Evolutionary conservation across 1,284 basidiomycete species (phyloP), one percentile per base, ranked within the genome.

Genomic region (Heimioporus retisporus): DNA sequence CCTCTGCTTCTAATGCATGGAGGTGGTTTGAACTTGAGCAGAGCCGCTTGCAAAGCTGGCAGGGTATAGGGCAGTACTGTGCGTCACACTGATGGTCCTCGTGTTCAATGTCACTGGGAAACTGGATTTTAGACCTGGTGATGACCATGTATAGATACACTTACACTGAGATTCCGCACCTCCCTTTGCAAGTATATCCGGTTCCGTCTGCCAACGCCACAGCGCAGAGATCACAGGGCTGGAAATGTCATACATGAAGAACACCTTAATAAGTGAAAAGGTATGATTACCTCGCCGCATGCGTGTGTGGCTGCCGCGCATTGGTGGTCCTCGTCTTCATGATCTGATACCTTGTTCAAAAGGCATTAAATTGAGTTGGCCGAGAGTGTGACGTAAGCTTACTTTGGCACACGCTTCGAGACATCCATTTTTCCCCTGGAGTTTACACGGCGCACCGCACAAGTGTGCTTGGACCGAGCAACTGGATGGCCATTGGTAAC

Each of bases 231-330:
- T 77, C 79, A 60, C 87, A 89, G 2, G 83, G 82, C 87, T 89
- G 60, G 13, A 55, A n/a, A 63, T 21, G 8, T 40, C 28, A 63
- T 40, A 63, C 54, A 46, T 63, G 59, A 6, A 16, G 40, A 13
- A 56, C 51, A 48, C 16, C 16, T n/a, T n/a, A n/a, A 28, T 11
- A 56, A 16, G 54, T 50, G 7, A 61, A 48, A 51, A 25, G n/a
- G 3, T 15, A 62, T 31, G 66, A 72, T 60, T 70, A 88, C 88
- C 80, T 86, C 76, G 61, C 87, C 86, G 63, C 88, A 90, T 15
- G 81, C 81, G 70, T 90, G 88, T 2, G 80, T 73, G 13, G 71
- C 68, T 3, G 88, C 85, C 6, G 86, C 81, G 69, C 88, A 90
- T 61, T 84, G 68, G 66, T 90, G 88, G 13, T 83, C 84, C 0